These are phyloP conservation scores for Cercospora beticola DNA, from an alignment of 2,329 filamentous ascomycete species.

Conservation along the genomic window DNA sequence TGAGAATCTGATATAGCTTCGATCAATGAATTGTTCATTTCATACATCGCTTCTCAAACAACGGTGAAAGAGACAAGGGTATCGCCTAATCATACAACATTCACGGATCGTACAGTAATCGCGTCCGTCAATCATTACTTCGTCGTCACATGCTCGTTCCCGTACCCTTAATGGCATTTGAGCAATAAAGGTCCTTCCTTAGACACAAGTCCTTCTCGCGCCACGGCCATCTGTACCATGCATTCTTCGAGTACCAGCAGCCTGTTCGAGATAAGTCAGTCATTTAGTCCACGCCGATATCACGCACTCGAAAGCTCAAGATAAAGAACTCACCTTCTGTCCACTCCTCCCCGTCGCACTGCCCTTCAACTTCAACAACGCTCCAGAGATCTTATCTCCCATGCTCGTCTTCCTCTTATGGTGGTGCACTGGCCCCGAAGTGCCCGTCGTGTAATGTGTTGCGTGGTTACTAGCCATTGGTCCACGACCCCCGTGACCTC, in stretches of 20 bases:
- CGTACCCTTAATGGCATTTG: background rate
- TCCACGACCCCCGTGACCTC: constrained; percentile 29
- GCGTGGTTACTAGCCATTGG: constrained; percentile 29
- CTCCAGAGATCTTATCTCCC: constrained; percentile 76
- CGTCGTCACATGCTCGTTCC: background rate
- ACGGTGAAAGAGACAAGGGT: background rate
- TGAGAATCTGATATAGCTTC: background rate
- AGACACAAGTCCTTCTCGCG: constrained; percentile 1
- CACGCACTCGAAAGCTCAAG: no score
- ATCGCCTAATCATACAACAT: background rate
- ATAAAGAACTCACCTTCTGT: constrained; percentile 57
- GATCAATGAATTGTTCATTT: background rate
- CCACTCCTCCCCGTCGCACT: constrained; percentile 67
- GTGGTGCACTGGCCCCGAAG: constrained; percentile 53
- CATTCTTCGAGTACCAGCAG: constrained; percentile 39
- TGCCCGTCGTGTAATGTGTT: constrained; percentile 28
- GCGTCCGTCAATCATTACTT: background rate
- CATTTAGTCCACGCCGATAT: no score
- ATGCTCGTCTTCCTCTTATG: constrained; percentile 66
- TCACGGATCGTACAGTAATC: background rate
- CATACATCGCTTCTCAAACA: background rate
- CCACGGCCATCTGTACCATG: constrained; percentile 39
- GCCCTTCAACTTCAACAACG: constrained; percentile 71
- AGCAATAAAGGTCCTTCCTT: background rate
- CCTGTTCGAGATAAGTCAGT: constrained; percentile 24